These are phyloP conservation scores for Macrotyloma uniflorum DNA, from an alignment of 306 rosid species.

Conservation along the genomic window DNA sequence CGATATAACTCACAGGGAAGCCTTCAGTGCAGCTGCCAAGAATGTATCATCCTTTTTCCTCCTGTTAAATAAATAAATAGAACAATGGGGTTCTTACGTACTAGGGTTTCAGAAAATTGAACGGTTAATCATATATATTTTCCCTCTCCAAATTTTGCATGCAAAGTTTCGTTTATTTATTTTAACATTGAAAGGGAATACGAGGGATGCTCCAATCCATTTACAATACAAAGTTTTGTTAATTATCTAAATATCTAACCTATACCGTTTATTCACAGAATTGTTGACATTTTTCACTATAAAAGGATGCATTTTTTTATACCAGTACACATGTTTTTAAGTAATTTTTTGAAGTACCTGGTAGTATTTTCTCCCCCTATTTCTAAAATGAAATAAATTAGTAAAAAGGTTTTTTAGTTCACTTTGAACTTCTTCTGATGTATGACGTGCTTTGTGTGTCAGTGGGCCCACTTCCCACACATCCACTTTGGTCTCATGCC, in stretches of 20 bases:
- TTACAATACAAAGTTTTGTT: neutral
- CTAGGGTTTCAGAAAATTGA: constrained; percentile 29
- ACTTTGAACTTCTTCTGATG: constrained; percentile 38
- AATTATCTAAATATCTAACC: neutral
- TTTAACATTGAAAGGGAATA: too few relatives aligned
- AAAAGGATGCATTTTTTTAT: neutral
- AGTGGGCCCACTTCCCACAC: constrained; percentile 99
- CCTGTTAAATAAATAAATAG: neutral
- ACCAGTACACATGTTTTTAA: neutral
- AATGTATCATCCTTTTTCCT: constrained; percentile 57
- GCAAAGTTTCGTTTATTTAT: neutral
- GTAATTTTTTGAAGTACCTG: neutral
- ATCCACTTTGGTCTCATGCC: constrained; percentile 97
- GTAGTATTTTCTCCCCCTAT: neutral
- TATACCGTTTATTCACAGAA: neutral
- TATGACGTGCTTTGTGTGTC: constrained; percentile 44
- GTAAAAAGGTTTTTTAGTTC: constrained; percentile 21
- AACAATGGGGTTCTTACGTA: neutral
- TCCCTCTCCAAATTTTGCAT: neutral
- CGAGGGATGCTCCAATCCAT: too few relatives aligned
- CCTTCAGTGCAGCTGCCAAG: constrained; percentile 99
- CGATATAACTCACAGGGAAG: constrained; percentile 96
- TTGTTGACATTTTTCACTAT: neutral
- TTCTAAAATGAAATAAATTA: constrained; percentile 29
- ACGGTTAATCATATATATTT: neutral